A percentile compares a stretch with the other conserved stretches of the same genome.
phyloP scores from a whole-genome alignment of 2,329 filamentous ascomycete species.

The Cylindrodendrum hubeiense region DNA sequence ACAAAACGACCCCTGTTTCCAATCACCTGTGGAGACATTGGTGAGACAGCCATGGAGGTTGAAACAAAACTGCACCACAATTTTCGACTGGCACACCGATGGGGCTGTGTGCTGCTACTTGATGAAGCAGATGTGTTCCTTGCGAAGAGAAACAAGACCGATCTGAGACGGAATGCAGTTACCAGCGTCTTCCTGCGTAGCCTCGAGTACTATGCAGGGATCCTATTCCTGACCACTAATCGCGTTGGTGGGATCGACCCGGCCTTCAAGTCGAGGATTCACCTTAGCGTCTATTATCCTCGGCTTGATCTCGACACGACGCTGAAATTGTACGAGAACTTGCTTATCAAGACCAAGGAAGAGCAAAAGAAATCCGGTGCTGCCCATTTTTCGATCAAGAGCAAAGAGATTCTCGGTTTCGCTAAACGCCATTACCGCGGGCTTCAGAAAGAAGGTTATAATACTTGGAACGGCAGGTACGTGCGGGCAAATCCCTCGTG shows the following conservation, averaged over 20 bases:
- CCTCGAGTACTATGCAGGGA: constrained; percentile 88
- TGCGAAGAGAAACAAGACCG: constrained; percentile 5
- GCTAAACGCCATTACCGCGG: constrained; percentile 5
- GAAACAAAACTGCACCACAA: constrained; percentile 7
- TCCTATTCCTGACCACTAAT: constrained; percentile 87
- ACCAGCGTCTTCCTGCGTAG: constrained; percentile 81
- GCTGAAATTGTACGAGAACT: constrained; percentile 15
- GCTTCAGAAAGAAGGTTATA: constrained; percentile 7
- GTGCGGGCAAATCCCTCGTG: not conserved
- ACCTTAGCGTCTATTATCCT: constrained; percentile 12
- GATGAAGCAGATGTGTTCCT: constrained; percentile 26
- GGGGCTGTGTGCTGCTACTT: constrained; percentile 25
- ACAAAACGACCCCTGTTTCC: constrained; percentile 21
- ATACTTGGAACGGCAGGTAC: constrained; percentile 38
- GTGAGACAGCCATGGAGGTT: constrained; percentile 16
- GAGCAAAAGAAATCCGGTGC: not conserved
- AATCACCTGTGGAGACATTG: constrained; percentile 27
- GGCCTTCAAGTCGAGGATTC: constrained; percentile 21
- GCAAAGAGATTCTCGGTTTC: constrained; percentile 19
- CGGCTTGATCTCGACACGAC: constrained; percentile 11
- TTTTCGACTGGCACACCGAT: constrained; percentile 22
- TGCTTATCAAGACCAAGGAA: constrained; percentile 15
- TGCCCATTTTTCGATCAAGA: constrained; percentile 12
- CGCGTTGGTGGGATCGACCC: constrained; percentile 65
- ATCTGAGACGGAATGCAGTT: constrained; percentile 16